Evolutionary conservation across 306 rosid species (phyloP).

Genomic region (Cicer yamashitae): DNA sequence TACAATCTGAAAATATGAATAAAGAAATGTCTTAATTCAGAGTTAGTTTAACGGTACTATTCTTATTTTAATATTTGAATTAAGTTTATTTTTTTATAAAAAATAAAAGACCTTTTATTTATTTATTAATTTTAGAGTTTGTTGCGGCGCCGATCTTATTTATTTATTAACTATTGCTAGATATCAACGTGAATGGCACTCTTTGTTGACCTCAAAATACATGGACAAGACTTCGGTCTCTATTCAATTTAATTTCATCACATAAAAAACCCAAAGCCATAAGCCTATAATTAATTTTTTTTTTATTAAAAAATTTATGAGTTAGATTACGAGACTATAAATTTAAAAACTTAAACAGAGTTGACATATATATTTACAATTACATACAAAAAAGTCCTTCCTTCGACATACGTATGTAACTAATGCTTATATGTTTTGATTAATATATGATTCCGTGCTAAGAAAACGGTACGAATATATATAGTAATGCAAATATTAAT

Average conservation of each 20-base stretch:
- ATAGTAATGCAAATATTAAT: background rate
- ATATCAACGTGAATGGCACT: slow-evolving; percentile 14
- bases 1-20: too few species aligned
- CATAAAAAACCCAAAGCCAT: background rate
- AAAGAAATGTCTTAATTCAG: too few species aligned
- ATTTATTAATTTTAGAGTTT: background rate
- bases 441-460: slow-evolving; percentile 39
- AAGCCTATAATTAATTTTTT: too few species aligned
- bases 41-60: too few species aligned
- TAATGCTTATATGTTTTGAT: background rate
- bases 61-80: background rate
- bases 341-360: too few species aligned
- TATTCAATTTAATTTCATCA: background rate
- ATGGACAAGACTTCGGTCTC: slow-evolving; percentile 11
- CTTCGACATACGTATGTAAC: too few species aligned
- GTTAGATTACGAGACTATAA: too few species aligned
- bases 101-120: too few species aligned
- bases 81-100: background rate
- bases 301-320: too few species aligned
- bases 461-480: background rate
- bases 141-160: background rate
- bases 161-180: background rate
- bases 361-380: too few species aligned
- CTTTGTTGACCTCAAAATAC: slow-evolving; percentile 28
- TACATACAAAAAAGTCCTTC: too few species aligned